Percentiles rank a stretch among this genome's conserved stretches.
Conservation (phyloP, 179 eudicot genomes). For the Beta macrorhiza region DNA sequence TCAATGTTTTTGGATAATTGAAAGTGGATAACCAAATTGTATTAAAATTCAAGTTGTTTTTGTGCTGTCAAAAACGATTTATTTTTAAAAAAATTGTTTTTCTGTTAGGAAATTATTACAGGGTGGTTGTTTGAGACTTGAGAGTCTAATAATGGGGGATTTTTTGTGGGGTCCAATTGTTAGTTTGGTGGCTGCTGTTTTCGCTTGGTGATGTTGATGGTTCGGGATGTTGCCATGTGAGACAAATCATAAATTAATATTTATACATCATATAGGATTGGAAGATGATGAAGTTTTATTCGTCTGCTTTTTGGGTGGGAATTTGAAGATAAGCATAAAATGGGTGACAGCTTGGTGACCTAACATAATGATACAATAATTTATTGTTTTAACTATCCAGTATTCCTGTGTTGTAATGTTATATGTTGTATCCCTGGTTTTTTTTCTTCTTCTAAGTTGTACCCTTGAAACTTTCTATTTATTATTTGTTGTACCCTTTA, state of each 20-base stretch:
- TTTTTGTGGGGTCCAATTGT: constrained; percentile 19
- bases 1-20: constrained; percentile 23
- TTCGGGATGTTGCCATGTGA: constrained; percentile 8
- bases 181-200: constrained; percentile 26
- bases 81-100: not conserved
- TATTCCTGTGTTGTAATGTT: too few relatives aligned
- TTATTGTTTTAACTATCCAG: too few relatives aligned
- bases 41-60: constrained; percentile 25
- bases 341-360: constrained; percentile 25
- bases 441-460: too few relatives aligned
- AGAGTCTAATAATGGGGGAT: constrained; percentile 11
- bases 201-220: not conserved
- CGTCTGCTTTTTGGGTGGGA: constrained; percentile 17
- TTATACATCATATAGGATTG: not conserved
- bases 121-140: constrained; percentile 3
- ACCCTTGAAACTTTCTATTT: too few relatives aligned
- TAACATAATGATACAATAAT: not conserved
- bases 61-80: constrained; percentile 28
- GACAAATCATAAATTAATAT: not conserved
- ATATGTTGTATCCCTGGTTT: too few relatives aligned
- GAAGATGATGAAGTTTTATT: not conserved
- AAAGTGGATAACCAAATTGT: constrained; percentile 24
- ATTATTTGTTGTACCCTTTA: too few relatives aligned
- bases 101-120: constrained; percentile 5
- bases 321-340: constrained; percentile 19